Evolutionary conservation across 495 filamentous ascomycete genomes (phyloP), one percentile per base, ranked within the genome.

Genomic region (Aspergillus biplanus): DNA sequence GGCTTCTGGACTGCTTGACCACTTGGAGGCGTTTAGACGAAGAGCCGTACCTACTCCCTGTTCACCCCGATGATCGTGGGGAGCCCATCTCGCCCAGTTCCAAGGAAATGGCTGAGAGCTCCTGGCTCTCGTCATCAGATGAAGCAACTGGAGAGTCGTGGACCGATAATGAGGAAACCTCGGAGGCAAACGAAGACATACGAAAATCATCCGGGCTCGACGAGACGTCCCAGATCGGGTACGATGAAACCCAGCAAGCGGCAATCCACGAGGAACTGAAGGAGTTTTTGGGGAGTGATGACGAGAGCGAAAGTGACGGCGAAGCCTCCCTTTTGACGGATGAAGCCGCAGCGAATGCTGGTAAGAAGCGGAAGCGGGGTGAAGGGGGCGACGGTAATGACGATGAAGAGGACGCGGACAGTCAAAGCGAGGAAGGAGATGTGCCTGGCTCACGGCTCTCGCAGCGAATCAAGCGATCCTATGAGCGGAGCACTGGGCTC

Each of bases 1-100:
- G 95, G 95, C 85, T 99, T 34, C 79, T 88, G 33, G 90, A 93
- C 60, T 92, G 85, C 35, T 85, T 97, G 58, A 86, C 84, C 4
- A 86, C 86, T 67, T 99, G 94, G 93, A 78, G 79, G 55, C 87
- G 83, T 56, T 77, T 91, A 18, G 85, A 91, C 33, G 93, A 97
- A 71, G 81, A 80, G 5, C 86, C 87, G 0, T 98, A 96, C 69
- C 73, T 92, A 12, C 73, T 92, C 34, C 72, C 82, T 11, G 78
- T 90, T 37, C 83, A 90, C 65, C 86, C 86, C 0, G 81, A 86
- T 56, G 87, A 89, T 65, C 80, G 86, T 6, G 77, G 74, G 33
- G 75, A 80, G 55, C 77, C 68, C 27, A 71, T 75, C 55, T 78
- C 69, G 21, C 69, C 77, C 21, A 62, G 65, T 13, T 73, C 77